A percentile compares a stretch with the other conserved stretches of the same genome.
phyloP scores from a whole-genome alignment of 176 grass and related monocot species.

The Triticum aestivum region IWGSC_CS_RefSeq_v2.1 NC_057795.1:454690645-454691144 shows the following conservation, averaged over 20 bases:
- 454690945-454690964: neutral
- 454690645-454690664: constrained; percentile 67
- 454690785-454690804: constrained; percentile 31
- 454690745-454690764: constrained; percentile 65
- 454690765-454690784: constrained; percentile 92
- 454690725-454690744: constrained; percentile 84
- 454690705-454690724: constrained; percentile 84
- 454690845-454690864: neutral
- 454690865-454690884: neutral
- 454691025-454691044: neutral
- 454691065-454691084: neutral
- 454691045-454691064: neutral
- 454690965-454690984: neutral
- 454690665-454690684: constrained; percentile 91
- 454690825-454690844: constrained; percentile 32
- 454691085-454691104: neutral
- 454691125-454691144: constrained; percentile 8
- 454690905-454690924: neutral
- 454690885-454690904: neutral
- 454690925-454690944: neutral
- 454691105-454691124: neutral
- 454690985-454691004: neutral
- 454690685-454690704: constrained; percentile 89
- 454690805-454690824: neutral
- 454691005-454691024: neutral